Evolutionary conservation across 2,329 filamentous ascomycete genomes (phyloP), one percentile per base, ranked within the genome.

Genomic region (Aspergillus alliaceus): DNA sequence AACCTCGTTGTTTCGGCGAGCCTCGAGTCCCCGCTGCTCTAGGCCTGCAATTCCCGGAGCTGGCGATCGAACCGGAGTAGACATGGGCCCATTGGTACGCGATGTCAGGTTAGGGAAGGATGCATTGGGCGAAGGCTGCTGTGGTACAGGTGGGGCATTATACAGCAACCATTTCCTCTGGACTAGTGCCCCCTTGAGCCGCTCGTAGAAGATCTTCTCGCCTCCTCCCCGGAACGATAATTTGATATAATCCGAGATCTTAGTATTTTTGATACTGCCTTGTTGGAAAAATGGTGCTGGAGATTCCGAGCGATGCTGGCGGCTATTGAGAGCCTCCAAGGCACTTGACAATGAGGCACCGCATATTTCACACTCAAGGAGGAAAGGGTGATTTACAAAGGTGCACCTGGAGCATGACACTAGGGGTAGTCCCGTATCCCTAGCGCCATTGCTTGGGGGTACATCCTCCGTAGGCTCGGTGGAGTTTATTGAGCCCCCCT

Each of bases 81-180:
- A 71, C 58, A 51, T 66, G 47, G 58, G 60, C 14, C 61, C 64
- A 52, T 67, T 58, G 2, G 60, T 64, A 22, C 58, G 59, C 57
- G 48, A 73, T 59, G 66, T 69, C 53, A 66, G 64, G 46, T 59
- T 69, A 49, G 66, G 69, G 20, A 66, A 74, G 58, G 61, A 66
- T 46, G 61, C 69, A 59, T 60, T 74, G 61, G 69, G 70, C 37
- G 65, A 74, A 29, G 84, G 83, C 60, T 84, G 88, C 0, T 83
- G 88, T 1, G 95, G 95, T 18, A 95, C 86, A 0, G 93, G 92
- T 1, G 95, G 95, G 0, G 95, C 95, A 68, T 90, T 88, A 55
- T 95, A 90, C 0, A 97, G 82, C 3, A 99, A 82, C 95, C 95
- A 99, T 80, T 98, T 98, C 14, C 95, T 86, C 73, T 99, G 95